Conservation (phyloP, 1,139 yeast genomes). For the Saccharomyces uvarum region DNA sequence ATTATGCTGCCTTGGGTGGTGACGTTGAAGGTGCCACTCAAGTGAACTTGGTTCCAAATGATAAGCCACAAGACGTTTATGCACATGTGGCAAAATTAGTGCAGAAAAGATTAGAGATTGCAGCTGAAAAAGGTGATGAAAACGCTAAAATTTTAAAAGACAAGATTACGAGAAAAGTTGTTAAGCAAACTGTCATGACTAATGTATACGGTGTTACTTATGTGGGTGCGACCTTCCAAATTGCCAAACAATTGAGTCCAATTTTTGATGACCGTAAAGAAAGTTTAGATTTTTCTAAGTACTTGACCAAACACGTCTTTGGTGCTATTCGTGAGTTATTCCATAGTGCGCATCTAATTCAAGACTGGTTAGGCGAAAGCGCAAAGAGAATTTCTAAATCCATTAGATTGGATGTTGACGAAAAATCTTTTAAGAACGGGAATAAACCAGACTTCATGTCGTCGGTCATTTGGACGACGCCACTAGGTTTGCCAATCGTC, state of each 20-base stretch:
- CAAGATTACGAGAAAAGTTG: constrained; percentile 74
- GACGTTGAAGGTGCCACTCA: constrained; percentile 90
- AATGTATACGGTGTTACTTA: constrained; percentile 96
- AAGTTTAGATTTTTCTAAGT: constrained; percentile 43
- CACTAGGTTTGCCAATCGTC: constrained; percentile 86
- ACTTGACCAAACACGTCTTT: constrained; percentile 72
- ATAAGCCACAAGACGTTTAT: constrained; percentile 87
- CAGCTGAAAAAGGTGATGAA: constrained; percentile 48
- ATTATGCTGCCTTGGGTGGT: constrained; percentile 96
- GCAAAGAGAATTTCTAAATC: constrained; percentile 79
- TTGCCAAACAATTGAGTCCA: constrained; percentile 53
- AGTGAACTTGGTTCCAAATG: constrained; percentile 78
- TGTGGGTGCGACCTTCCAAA: constrained; percentile 88
- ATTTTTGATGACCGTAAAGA: constrained; percentile 37
- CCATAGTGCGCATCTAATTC: constrained; percentile 88
- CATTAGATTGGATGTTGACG: constrained; percentile 53
- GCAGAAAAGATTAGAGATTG: constrained; percentile 45
- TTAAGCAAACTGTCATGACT: constrained; percentile 97
- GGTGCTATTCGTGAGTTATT: constrained; percentile 79
- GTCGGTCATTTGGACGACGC: constrained; percentile 95
- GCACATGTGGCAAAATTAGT: constrained; percentile 75
- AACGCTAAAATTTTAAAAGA: constrained; percentile 39
- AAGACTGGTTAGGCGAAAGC: constrained; percentile 89
- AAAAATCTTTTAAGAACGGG: constrained; percentile 31
- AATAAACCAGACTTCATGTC: constrained; percentile 61